Base-by-base conservation (phyloP, 2,329 filamentous ascomycete genomes). In the Dothidotthia symphoricarpi region DNA sequence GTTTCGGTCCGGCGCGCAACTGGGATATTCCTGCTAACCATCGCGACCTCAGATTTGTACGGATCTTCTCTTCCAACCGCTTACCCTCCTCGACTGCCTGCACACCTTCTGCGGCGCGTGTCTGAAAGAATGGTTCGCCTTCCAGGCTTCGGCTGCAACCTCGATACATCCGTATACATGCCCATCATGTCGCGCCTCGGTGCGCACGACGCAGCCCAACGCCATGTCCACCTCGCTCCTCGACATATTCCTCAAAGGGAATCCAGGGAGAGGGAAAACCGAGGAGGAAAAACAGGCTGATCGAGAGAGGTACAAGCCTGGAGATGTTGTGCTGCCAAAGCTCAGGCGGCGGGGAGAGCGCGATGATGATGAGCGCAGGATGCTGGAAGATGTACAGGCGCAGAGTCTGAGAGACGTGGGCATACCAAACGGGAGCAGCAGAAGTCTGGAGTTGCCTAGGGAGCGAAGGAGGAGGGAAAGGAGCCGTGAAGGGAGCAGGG, bases 41-140 rank as follows among this genome's bases (percentile, higher is more conserved):
- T 16, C 33, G 34, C 33, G 35, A 32, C 30, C 26, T 14, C 53
- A 96, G 90, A 98, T 98, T 60, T 98, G 93, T 75, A 95, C 91
- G 55, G 93, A 97, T 68, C 80, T 95, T 50, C 82, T 95, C 47
- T 94, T 88, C 70, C 87, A 94, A 66, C 89, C 90, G 24, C 77
- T 95, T 49, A 95, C 89, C 17, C 81, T 95, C 33, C 86, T 95
- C 66, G 88, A 95, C 73, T 95, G 89, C 64, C 80, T 95, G 29
- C 89, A 95, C 70, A 96, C 91, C 30, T 98, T 94, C 69, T 98
- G 93, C 73, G 93, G 90, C 49, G 86, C 87, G 26, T 98, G 93
- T 63, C 69, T 97, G 42, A 95, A 95, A 67, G 88, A 95, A 72
- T 98, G 93, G 93, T 98, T 97, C 64, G 73, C 75, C 47, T 93